Evolutionary conservation across 2,329 filamentous ascomycete genomes (phyloP).

Genomic region (Trichoderma endophyticum): DNA sequence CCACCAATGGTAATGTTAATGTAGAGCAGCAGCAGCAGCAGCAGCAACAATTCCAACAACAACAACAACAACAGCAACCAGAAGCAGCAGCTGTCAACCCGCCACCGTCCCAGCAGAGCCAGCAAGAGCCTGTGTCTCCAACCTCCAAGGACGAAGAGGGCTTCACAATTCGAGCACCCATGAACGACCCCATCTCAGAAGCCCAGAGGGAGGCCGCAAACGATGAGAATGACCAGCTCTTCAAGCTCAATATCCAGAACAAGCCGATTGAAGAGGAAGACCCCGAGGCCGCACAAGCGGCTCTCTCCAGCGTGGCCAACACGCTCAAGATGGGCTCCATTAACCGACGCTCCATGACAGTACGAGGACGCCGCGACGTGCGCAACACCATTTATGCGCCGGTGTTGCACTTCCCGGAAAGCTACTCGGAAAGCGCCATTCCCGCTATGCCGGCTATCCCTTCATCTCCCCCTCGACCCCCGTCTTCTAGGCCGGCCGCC

Average conservation of each 20-base stretch:
- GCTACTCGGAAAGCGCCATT: conserved; percentile 32
- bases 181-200: conserved; percentile 65
- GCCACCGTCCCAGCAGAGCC: conserved; percentile 45
- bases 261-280: conserved; percentile 76
- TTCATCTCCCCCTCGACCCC: conserved; percentile 20
- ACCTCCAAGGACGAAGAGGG: conserved; percentile 65
- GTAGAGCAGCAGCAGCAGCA: conserved; percentile 36
- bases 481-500: conserved; percentile 41
- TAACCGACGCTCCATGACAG: conserved; percentile 64
- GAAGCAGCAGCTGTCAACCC: conserved; percentile 49
- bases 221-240: conserved; percentile 62
- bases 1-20: conserved; percentile 47
- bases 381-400: conserved; percentile 86
- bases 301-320: conserved; percentile 71
- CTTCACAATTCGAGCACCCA: conserved; percentile 66
- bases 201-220: conserved; percentile 61
- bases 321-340: conserved; percentile 65
- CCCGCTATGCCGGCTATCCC: conserved; percentile 26
- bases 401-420: conserved; percentile 35
- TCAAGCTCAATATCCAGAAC: conserved; percentile 77
- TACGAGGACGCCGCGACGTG: conserved; percentile 85
- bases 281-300: conserved; percentile 68
- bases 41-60: neutral
- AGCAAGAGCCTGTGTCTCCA: conserved; percentile 24
- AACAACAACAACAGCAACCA: conserved; percentile 25